phyloP scores from a whole-genome alignment of 2,329 filamentous ascomycete genomes.

The Botrytis galanthina region DNA sequence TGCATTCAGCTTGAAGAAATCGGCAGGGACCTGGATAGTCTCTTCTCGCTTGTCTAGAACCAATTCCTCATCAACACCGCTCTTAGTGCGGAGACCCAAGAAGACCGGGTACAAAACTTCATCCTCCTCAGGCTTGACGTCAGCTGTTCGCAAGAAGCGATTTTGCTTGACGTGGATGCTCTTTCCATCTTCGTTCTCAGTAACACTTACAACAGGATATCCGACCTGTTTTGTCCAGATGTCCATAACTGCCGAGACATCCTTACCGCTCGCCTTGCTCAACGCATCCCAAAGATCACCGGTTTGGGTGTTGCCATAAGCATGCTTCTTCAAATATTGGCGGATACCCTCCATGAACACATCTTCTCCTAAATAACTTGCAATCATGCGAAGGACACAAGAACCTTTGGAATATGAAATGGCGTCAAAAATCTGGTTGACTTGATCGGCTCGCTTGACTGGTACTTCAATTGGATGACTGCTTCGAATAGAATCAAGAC shows the following conservation, averaged over 20 bases:
- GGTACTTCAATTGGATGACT: slow-evolving; percentile 96
- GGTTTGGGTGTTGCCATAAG: slow-evolving; percentile 93
- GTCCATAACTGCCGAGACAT: slow-evolving; percentile 85
- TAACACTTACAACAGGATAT: slow-evolving; percentile 86
- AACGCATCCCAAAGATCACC: slow-evolving; percentile 87
- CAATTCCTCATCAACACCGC: slow-evolving; percentile 75
- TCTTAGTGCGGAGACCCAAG: slow-evolving; percentile 77
- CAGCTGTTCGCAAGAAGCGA: slow-evolving; percentile 86
- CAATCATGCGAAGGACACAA: slow-evolving; percentile 95
- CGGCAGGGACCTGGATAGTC: slow-evolving; percentile 73
- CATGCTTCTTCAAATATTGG: slow-evolving; percentile 89
- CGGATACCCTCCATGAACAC: slow-evolving; percentile 89
- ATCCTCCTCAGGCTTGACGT: slow-evolving; percentile 92
- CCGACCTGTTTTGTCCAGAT: slow-evolving; percentile 98
- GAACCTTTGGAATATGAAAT: slow-evolving; percentile 98
- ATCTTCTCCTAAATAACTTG: slow-evolving; percentile 90
- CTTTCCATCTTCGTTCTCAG: slow-evolving; percentile 66
- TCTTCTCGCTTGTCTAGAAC: slow-evolving; percentile 70
- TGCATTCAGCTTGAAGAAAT: slow-evolving; percentile 96
- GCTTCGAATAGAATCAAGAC: slow-evolving; percentile 86
- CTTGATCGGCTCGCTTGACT: slow-evolving; percentile 90
- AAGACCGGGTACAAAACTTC: slow-evolving; percentile 85
- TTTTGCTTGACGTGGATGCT: slow-evolving; percentile 90
- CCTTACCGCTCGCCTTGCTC: slow-evolving; percentile 84
- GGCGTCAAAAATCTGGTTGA: slow-evolving; percentile 97